Base-by-base conservation (phyloP, 2,329 filamentous ascomycete genomes). In the Pyricularia pennisetigena region DNA sequence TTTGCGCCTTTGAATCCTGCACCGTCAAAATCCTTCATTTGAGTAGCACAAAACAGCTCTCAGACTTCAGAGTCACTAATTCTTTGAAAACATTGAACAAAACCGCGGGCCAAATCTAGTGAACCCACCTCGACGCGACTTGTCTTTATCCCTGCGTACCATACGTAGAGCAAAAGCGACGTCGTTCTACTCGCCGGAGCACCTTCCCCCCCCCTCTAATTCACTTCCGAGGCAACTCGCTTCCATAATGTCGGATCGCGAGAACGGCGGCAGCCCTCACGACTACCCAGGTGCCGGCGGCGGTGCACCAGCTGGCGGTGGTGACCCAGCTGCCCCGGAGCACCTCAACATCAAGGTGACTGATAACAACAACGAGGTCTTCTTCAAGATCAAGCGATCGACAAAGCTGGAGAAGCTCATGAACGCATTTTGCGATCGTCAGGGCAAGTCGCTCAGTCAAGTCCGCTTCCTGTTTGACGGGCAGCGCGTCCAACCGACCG, bases 271-370 rank as follows among this genome's bases (percentile, higher is more conserved):
- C 73, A 61, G 24, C 28, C 65, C 65, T 26, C 81, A 82, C 68
- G 41, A 54, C 41, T 54, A 54, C 41, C 41, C 41, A n/a, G 41
- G 41, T 6, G 41, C 57, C 12, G 74, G 75, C 67, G 78, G 78
- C 61, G 78, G 78, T 71, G 78, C 78, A 68, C 74, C 73, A 66
- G 76, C 81, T 67, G 57, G 24, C 4, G 57, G 57, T 28, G 57
- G 57, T n/a, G 78, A 78, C 29, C 78, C 81, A 32, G 75, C 80
- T 67, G 81, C 82, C 28, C 81, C 83, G 68, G 94, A 98, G 81
- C 95, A 99, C 79, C 84, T 99, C 5, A 99, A 99, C 82, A 98
- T 99, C 82, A 99, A 99, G 79, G 95, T 99, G 16, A 98, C 95
- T 0, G 95, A 99, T 75, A 97, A 97, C 82, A 97, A 97, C 83